A percentile compares a stretch with the other conserved stretches of the same genome.
Evolutionary conservation across 352 stramenopile genomes (phyloP).

Genomic region (Sclerospora graminicola): DNA sequence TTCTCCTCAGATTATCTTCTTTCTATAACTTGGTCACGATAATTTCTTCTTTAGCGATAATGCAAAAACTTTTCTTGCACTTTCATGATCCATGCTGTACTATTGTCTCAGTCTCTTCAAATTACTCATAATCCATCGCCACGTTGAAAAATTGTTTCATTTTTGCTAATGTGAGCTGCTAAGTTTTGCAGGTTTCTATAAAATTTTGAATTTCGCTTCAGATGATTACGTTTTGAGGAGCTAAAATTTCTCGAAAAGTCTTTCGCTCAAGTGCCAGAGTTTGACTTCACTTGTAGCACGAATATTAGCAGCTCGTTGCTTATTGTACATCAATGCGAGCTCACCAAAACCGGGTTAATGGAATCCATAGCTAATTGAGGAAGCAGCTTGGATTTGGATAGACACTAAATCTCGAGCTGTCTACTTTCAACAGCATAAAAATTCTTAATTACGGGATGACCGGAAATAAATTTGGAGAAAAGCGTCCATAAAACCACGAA

Average conservation of each 20-base stretch:
- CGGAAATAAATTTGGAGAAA: conserved; percentile 37
- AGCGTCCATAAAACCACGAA: conserved; percentile 55
- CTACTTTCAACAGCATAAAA: conserved; percentile 55
- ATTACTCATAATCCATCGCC: conserved; percentile 79
- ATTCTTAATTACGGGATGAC: conserved; percentile 52
- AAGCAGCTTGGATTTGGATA: conserved; percentile 29
- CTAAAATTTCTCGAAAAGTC: conserved; percentile 63
- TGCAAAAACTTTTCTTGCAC: conserved; percentile 70
- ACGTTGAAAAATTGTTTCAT: conserved; percentile 57
- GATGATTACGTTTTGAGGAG: conserved; percentile 57
- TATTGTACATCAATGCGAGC: conserved; percentile 94
- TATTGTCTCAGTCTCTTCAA: conserved; percentile 31
- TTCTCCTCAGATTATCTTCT: conserved; percentile 26
- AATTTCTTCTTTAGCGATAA: conserved; percentile 69
- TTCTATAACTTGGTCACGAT: conserved; percentile 48
- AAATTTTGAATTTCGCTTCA: conserved; percentile 52
- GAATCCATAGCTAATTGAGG: conserved; percentile 59
- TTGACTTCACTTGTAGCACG: conserved; percentile 44
- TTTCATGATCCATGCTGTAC: conserved; percentile 66
- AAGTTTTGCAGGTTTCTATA: too few species aligned
- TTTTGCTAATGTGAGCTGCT: conserved; percentile 48
- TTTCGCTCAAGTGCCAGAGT: conserved; percentile 65
- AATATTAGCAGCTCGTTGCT: conserved; percentile 91
- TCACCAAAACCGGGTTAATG: conserved; percentile 80
- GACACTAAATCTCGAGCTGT: conserved; percentile 65